Percentiles rank a stretch among this genome's conserved stretches.
Conservation (phyloP, 2,329 filamentous ascomycete species). For the Beauveria sp. region DNA sequence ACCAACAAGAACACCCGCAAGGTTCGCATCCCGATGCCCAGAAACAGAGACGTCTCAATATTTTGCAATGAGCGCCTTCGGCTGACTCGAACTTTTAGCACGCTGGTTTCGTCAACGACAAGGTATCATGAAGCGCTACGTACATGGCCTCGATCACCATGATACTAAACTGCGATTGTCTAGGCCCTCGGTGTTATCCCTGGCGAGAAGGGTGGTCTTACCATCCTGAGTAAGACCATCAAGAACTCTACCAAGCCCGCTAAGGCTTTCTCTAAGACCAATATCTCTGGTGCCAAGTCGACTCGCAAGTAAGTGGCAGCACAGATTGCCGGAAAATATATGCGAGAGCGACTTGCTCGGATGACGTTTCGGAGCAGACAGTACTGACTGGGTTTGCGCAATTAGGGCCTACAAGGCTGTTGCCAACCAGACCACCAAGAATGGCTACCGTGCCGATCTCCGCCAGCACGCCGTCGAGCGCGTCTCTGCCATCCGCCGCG, state of each 20-base stretch:
- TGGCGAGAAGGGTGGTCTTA: conserved; percentile 70
- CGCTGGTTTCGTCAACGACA: conserved; percentile 86
- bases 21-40: conserved; percentile 40
- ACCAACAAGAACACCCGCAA: conserved; percentile 87
- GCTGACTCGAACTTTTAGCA: conserved; percentile 49
- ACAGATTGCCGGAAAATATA: no score
- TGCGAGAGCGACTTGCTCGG: neutral
- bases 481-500: conserved; percentile 74
- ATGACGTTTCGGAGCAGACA: neutral
- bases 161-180: conserved; percentile 15
- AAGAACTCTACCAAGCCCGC: conserved; percentile 66
- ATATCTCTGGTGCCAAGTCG: conserved; percentile 64
- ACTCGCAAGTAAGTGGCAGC: conserved; percentile 54
- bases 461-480: conserved; percentile 74
- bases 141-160: neutral
- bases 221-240: conserved; percentile 78
- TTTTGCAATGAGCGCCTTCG: neutral
- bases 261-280: conserved; percentile 54
- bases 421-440: conserved; percentile 74
- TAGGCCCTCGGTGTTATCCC: conserved; percentile 76
- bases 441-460: conserved; percentile 76
- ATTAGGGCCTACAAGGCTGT: conserved; percentile 79
- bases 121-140: conserved; percentile 49
- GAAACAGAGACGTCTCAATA: neutral
- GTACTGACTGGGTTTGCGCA: conserved; percentile 17